phyloP scores from a whole-genome alignment of 2,329 filamentous ascomycete genomes.

The Fusarium sp. region DNA sequence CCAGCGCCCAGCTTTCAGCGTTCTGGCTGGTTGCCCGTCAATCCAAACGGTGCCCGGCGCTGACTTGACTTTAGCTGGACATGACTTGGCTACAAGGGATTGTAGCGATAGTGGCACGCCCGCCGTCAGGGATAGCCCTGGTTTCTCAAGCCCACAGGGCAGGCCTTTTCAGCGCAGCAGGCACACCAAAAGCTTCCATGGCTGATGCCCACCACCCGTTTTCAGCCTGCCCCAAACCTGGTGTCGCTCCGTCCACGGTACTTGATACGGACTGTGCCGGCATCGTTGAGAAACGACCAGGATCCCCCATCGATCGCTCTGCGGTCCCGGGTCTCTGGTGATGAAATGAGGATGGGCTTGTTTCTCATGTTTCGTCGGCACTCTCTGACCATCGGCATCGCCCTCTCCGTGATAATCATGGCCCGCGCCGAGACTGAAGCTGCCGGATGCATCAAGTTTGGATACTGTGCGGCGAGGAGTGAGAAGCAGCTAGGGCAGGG shows the following conservation, averaged over 20 bases:
- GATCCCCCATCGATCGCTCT: conserved; percentile 21
- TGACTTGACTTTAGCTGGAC: background rate
- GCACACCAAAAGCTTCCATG: conserved; percentile 36
- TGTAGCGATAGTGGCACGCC: conserved; percentile 40
- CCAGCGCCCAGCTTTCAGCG: conserved; percentile 38
- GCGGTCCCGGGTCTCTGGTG: conserved; percentile 16
- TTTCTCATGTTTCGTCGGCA: conserved; percentile 14
- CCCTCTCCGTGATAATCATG: conserved; percentile 23
- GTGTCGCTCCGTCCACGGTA: conserved; percentile 35
- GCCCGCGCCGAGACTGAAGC: conserved; percentile 17
- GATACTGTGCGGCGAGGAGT: conserved; percentile 37
- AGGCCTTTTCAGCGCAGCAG: conserved; percentile 39
- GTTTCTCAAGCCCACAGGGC: conserved; percentile 36
- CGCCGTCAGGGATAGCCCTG: conserved; percentile 41
- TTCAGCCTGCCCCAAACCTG: conserved; percentile 23
- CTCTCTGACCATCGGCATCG: conserved; percentile 31
- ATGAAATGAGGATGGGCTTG: conserved; percentile 6
- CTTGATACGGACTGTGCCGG: conserved; percentile 29
- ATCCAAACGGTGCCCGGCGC: conserved; percentile 33
- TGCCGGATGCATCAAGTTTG: conserved; percentile 18
- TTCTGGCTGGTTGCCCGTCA: conserved; percentile 22
- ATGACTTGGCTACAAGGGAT: conserved; percentile 25
- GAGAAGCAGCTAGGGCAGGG: conserved; percentile 38
- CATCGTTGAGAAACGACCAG: conserved; percentile 16
- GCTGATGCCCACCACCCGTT: conserved; percentile 31